Base-by-base conservation (phyloP, 192 early-diverging fungal genomes). In the Rhizoclosmatium sp. region DNA sequence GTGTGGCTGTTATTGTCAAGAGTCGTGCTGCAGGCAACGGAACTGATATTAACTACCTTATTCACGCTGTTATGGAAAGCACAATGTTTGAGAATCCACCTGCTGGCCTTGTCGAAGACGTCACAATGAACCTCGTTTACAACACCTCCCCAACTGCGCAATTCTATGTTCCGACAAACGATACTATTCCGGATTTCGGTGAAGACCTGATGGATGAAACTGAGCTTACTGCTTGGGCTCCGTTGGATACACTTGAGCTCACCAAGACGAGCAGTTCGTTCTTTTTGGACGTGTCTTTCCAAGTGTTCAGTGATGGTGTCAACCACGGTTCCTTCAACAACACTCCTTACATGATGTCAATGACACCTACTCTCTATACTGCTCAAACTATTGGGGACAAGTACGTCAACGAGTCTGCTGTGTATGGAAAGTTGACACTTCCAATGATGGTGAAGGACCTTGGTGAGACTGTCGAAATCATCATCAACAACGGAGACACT, bases 281-380 rank as follows among this genome's bases (percentile, higher is more conserved):
- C 42, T 88, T 89, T 51, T 41, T 88, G 58, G 49, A 82, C 19
- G 92, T 93, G 40, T 78, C 76, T 60, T 92, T 95, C 71, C 83
- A 87, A 48, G 88, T 93, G 79, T 87, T 85, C 65, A 86, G 83
- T 66, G 93, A 95, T 71, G 92, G 91, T 59, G 81, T 88, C 80
- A 95, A 95, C 89, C 92, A 93, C 83, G 93, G 90, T 51, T 86
- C 91, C 2, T 96, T 95, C 89, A 94, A 95, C 88, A 88, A 92
- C 49, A 87, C 92, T 65, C 84, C 91, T 16, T 95, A 89, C 70
- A 84, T 89, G 59, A 71, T 72, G 71, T 92, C 93, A 67, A 85
- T 82, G 59, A 89, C 93, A 58, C 95, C 93, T 19, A 65, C 89
- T 0, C 72, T 95, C 58, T 87, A 91, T 56, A 91, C 92, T 4